Conservation (phyloP, 2,329 filamentous ascomycete species). For the Coniella lustricola region DNA sequence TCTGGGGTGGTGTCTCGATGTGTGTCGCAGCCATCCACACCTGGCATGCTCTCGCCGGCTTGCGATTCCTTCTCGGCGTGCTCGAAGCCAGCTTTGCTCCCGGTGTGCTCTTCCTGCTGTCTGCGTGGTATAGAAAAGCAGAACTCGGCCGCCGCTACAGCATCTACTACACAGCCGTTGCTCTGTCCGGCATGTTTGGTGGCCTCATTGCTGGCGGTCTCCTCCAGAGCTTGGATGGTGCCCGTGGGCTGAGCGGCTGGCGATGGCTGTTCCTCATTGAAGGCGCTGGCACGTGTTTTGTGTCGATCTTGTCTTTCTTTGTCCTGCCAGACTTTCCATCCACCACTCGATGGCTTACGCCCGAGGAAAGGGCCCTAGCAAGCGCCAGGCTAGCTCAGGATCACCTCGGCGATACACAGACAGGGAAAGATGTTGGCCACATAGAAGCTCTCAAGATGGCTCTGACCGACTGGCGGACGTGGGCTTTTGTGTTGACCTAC, state of each 20-base stretch:
- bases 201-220: slow-evolving; percentile 32
- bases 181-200: slow-evolving; percentile 29
- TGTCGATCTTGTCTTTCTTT: slow-evolving; percentile 1
- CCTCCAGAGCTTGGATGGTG: slow-evolving; percentile 25
- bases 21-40: slow-evolving; percentile 32
- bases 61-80: slow-evolving; percentile 18
- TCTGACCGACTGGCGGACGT: slow-evolving; percentile 33
- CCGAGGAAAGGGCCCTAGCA: slow-evolving; percentile 43
- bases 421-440: slow-evolving; percentile 34
- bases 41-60: slow-evolving; percentile 17
- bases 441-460: slow-evolving; percentile 21
- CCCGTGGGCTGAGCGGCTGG: slow-evolving; percentile 27
- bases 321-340: slow-evolving; percentile 9
- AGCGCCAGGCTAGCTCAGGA: slow-evolving; percentile 53
- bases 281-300: slow-evolving; percentile 17
- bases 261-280: slow-evolving; percentile 32
- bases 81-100: slow-evolving; percentile 22
- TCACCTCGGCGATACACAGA: slow-evolving; percentile 51
- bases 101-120: slow-evolving; percentile 20
- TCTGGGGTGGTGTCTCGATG: slow-evolving; percentile 33
- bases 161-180: slow-evolving; percentile 27
- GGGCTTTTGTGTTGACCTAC: slow-evolving; percentile 33
- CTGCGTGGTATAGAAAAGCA: slow-evolving; percentile 20
- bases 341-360: slow-evolving; percentile 11
- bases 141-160: slow-evolving; percentile 18